These are phyloP conservation scores for Graphilbum ipis-grandicollis DNA, from an alignment of 2,329 filamentous ascomycete genomes.

Conservation along the genomic window DNA sequence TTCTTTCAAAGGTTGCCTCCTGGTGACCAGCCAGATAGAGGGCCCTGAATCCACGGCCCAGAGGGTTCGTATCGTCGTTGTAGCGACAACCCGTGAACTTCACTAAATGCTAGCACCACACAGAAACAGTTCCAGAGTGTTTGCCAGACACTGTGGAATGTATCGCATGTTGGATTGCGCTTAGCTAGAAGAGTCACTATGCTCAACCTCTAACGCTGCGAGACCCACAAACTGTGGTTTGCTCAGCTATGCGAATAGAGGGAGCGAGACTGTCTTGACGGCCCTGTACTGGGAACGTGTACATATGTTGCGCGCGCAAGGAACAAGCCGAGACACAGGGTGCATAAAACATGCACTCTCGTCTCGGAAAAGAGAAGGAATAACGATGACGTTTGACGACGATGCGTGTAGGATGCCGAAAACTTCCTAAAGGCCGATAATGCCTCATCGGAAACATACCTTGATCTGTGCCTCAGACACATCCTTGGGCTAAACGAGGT, in stretches of 20 bases:
- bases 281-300: conserved; percentile 4
- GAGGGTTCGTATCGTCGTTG: conserved; percentile 1
- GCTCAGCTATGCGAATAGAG: conserved; percentile 9
- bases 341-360: conserved; percentile 1
- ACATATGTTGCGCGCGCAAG: neutral
- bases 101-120: conserved; percentile 3
- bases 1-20: conserved; percentile 12
- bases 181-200: conserved; percentile 26
- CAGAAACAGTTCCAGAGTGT: conserved; percentile 16
- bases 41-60: conserved; percentile 5
- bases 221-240: no score
- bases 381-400: conserved; percentile 9
- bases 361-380: conserved; percentile 12
- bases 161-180: conserved; percentile 18
- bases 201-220: conserved; percentile 12
- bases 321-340: neutral
- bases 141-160: conserved; percentile 33
- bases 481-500: conserved; percentile 71
- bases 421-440: conserved; percentile 46
- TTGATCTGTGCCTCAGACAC: conserved; percentile 96
- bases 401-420: conserved; percentile 31
- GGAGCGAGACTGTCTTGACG: conserved; percentile 17
- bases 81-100: conserved; percentile 5
- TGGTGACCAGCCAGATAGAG: conserved; percentile 13
- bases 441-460: conserved; percentile 96